Evolutionary conservation across 2,329 filamentous ascomycete species (phyloP), one percentile per base, ranked within the genome.

Genomic region (Lithohypha guttulata): DNA sequence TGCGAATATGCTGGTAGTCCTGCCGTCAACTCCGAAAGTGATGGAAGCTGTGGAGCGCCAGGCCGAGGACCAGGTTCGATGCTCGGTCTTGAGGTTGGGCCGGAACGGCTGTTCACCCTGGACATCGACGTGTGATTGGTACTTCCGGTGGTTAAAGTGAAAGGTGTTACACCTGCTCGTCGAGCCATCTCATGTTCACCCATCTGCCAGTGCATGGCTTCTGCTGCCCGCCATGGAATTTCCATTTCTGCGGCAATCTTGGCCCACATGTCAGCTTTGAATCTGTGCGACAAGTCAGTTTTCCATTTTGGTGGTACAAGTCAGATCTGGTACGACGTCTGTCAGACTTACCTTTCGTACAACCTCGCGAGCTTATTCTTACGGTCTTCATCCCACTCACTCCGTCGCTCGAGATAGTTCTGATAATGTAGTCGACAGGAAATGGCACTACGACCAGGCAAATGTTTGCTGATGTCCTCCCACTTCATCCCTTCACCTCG

Each of bases 141-240:
- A 26, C 20, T 41, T 22, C 43, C 66, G 36, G 66, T 70, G 10
- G 78, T 76, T 20, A 84, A 66, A 2, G 79, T 77, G 61, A 95
- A 95, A 1, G 89, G 85, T 6, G 83, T 79, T 25, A 91, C 85
- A 30, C 91, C 91, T 28, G 89, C 89, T 42, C 89, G 80, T 45
- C 82, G 76, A 33, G 87, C 87, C 85, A 98, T 96, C 53, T 96
- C 91, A 51, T 79, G 70, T 59, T 94, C 85, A 46, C 89, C 89
- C 40, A 98, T 70, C 55, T 93, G 83, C 89, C 91, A 98, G 62
- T 96, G 91, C 87, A 95, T 95, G 3, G 85, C 87, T 63, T 98
- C 89, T 33, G 84, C 89, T 13, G 91, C 86, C 54, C 91, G 75
- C 89, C 89, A 96, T 23, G 89, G 91, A 42, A 95, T 80, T 20